Conservation (phyloP, 768 basidiomycete genomes). For the Gloeopeniophorella convolvens region DNA sequence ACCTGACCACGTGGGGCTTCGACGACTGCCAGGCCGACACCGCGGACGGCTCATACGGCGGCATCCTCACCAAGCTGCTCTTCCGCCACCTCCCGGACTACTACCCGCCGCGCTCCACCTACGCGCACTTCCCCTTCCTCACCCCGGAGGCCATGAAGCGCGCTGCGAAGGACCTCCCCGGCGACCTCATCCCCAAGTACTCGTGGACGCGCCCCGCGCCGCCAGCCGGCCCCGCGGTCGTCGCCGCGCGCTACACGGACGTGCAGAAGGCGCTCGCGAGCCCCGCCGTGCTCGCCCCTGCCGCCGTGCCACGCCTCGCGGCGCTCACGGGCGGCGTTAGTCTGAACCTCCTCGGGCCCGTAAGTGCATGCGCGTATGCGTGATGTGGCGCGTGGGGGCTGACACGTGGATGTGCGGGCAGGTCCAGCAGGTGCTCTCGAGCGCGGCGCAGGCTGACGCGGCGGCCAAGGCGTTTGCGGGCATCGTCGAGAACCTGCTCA, state of each 20-base stretch:
- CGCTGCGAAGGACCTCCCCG: slow-evolving; percentile 30
- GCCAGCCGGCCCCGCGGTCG: slow-evolving; percentile 8
- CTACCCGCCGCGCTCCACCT: slow-evolving; percentile 57
- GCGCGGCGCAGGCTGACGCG: not conserved
- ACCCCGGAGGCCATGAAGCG: slow-evolving; percentile 46
- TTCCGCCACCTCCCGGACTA: slow-evolving; percentile 65
- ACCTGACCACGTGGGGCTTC: slow-evolving; percentile 76
- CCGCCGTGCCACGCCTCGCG: not conserved
- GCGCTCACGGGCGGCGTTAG: slow-evolving; percentile 7
- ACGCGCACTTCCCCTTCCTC: slow-evolving; percentile 80
- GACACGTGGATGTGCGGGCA: not conserved
- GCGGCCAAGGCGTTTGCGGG: not conserved
- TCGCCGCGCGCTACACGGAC: not conserved
- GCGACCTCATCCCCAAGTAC: slow-evolving; percentile 40
- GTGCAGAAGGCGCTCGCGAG: not conserved
- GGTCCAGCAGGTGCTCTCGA: slow-evolving; percentile 9
- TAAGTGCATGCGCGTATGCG: not conserved
- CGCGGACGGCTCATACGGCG: slow-evolving; percentile 68
- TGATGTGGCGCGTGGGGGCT: not conserved
- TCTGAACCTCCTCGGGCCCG: not conserved
- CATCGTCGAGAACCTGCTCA: slow-evolving; percentile 6
- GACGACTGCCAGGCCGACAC: slow-evolving; percentile 59
- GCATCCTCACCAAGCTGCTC: slow-evolving; percentile 66
- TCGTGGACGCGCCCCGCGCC: slow-evolving; percentile 47
- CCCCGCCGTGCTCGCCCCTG: not conserved